Evolutionary conservation across 495 filamentous ascomycete species (phyloP).

Genomic region (Bacidia rubella): DNA sequence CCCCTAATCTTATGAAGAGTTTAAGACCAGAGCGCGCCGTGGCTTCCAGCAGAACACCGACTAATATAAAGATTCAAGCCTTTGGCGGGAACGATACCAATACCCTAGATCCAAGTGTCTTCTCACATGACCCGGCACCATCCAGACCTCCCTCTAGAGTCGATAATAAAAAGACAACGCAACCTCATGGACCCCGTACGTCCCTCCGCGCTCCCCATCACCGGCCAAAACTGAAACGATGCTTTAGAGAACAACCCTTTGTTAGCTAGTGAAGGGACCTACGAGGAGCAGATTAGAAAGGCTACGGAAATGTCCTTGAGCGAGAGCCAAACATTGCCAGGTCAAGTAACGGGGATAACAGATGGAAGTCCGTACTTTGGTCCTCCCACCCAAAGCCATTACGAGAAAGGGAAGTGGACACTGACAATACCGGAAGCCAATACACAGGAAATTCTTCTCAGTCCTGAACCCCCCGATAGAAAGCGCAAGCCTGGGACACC

Average conservation of each 20-base stretch:
- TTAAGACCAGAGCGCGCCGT: no score
- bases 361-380: slow-evolving; percentile 43
- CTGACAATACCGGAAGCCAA: slow-evolving; percentile 46
- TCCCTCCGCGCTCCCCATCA: slow-evolving; percentile 6
- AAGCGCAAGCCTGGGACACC: slow-evolving; percentile 45
- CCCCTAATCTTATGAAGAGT: not conserved
- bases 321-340: slow-evolving; percentile 29
- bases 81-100: slow-evolving; percentile 14
- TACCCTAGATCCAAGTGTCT: slow-evolving; percentile 14
- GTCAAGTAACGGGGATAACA: slow-evolving; percentile 44
- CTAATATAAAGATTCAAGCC: no score
- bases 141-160: slow-evolving; percentile 59
- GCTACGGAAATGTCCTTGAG: slow-evolving; percentile 42
- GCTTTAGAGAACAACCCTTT: slow-evolving; percentile 31
- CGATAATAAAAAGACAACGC: slow-evolving; percentile 25
- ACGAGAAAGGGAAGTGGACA: slow-evolving; percentile 65
- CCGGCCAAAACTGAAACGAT: slow-evolving; percentile 29
- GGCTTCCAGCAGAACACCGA: no score
- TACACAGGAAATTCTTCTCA: slow-evolving; percentile 44
- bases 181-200: not conserved
- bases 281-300: slow-evolving; percentile 43
- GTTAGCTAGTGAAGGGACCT: slow-evolving; percentile 35
- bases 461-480: slow-evolving; percentile 47
- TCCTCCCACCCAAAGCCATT: slow-evolving; percentile 57
- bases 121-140: slow-evolving; percentile 21